Evolutionary conservation across 2,329 filamentous ascomycete genomes (phyloP).

Genomic region (Aquanectria penicillioides): DNA sequence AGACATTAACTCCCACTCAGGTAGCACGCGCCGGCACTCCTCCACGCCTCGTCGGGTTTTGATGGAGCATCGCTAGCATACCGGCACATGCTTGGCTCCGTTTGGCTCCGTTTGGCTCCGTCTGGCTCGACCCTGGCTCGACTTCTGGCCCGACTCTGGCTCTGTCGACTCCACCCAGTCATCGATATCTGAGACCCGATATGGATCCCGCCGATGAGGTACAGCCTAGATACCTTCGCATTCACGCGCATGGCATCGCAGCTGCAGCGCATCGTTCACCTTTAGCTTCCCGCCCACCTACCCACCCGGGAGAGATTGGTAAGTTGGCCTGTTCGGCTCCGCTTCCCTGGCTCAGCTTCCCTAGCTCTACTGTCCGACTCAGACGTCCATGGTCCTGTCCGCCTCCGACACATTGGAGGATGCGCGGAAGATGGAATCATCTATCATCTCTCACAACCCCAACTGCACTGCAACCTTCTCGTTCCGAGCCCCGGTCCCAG

Average conservation of each 20-base stretch:
- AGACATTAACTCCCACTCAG: not conserved
- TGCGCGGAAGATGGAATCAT: slow-evolving; percentile 27
- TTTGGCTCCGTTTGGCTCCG: slow-evolving; percentile 5
- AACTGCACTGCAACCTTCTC: slow-evolving; percentile 30
- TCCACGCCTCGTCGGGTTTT: slow-evolving; percentile 8
- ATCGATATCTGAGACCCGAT: slow-evolving; percentile 33
- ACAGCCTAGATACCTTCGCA: slow-evolving; percentile 32
- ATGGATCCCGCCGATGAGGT: slow-evolving; percentile 30
- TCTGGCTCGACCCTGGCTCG: slow-evolving; percentile 1
- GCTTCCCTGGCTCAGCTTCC: slow-evolving; percentile 24
- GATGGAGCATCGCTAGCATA: slow-evolving; percentile 11
- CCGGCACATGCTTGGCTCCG: not conserved
- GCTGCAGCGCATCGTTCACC: slow-evolving; percentile 23
- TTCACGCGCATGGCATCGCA: slow-evolving; percentile 28
- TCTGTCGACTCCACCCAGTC: slow-evolving; percentile 25
- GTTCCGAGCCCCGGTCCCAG: slow-evolving; percentile 32
- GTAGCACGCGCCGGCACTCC: not conserved
- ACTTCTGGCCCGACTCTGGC: slow-evolving; percentile 21
- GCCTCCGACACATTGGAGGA: too few relatives aligned
- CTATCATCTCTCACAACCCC: slow-evolving; percentile 24
- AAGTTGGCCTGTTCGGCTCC: too few relatives aligned
- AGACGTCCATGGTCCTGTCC: slow-evolving; percentile 14
- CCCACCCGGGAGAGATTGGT: slow-evolving; percentile 11
- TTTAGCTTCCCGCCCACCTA: slow-evolving; percentile 25
- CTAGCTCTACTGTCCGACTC: not conserved